Evolutionary conservation across 2,329 filamentous ascomycete species (phyloP).

Genomic region (Calonectria multiphialidica): DNA sequence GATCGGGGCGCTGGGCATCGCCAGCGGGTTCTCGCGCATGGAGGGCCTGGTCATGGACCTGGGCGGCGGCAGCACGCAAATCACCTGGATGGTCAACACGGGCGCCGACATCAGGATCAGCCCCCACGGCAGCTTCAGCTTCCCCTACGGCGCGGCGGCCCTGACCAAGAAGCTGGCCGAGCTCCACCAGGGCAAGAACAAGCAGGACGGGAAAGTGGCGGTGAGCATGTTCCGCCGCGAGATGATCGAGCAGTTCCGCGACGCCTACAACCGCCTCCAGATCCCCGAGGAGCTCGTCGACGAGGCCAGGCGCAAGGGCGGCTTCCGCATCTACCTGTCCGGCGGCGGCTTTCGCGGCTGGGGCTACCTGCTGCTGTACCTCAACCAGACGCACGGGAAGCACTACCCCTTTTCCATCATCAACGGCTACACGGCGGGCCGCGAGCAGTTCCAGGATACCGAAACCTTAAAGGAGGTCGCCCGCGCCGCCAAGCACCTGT

Average conservation of each 20-base stretch:
- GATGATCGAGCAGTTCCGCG: constrained; percentile 64
- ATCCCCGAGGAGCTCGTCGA: constrained; percentile 65
- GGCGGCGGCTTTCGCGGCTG: constrained; percentile 79
- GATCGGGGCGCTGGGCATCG: constrained; percentile 75
- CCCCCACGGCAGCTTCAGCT: constrained; percentile 69
- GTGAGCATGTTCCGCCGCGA: constrained; percentile 60
- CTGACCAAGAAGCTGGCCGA: constrained; percentile 67
- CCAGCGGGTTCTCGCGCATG: constrained; percentile 71
- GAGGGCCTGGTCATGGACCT: constrained; percentile 79
- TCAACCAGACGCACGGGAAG: constrained; percentile 67
- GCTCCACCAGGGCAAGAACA: constrained; percentile 51
- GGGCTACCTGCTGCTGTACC: constrained; percentile 73
- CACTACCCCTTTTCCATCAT: constrained; percentile 80
- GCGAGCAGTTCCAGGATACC: constrained; percentile 64
- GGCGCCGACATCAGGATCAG: constrained; percentile 64
- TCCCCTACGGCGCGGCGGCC: constrained; percentile 79
- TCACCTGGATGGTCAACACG: constrained; percentile 73
- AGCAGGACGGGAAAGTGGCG: constrained; percentile 55
- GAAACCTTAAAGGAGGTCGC: constrained; percentile 50
- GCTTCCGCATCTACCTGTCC: constrained; percentile 74
- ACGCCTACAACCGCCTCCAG: constrained; percentile 64
- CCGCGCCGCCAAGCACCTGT: constrained; percentile 54
- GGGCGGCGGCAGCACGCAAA: constrained; percentile 77
- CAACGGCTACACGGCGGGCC: constrained; percentile 72
- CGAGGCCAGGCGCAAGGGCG: constrained; percentile 56